Conservation (phyloP, 805 yeast species). For the Candida piceae region DNA sequence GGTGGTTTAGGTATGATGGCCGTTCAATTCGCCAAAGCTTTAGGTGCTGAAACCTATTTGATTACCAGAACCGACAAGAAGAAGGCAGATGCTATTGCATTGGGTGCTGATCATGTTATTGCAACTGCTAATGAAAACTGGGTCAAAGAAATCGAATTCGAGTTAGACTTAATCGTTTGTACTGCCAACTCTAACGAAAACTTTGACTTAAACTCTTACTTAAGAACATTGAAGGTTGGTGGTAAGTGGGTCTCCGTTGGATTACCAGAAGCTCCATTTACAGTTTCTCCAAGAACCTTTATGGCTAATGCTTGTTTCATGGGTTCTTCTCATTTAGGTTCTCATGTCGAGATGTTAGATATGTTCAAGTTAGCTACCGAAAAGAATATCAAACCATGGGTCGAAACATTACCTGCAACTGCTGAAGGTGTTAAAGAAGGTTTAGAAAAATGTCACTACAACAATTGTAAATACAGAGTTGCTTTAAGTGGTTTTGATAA, state of each 20-base stretch:
- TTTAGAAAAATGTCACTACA: conserved; percentile 46
- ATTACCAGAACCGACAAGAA: conserved; percentile 47
- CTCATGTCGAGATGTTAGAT: conserved; percentile 59
- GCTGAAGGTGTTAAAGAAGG: conserved; percentile 51
- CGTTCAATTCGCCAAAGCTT: conserved; percentile 52
- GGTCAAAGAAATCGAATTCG: conserved; percentile 24
- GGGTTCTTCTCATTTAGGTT: conserved; percentile 58
- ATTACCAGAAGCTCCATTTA: conserved; percentile 48
- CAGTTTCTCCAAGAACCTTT: conserved; percentile 38
- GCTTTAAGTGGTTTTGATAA: conserved; percentile 53
- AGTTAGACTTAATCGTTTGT: conserved; percentile 48
- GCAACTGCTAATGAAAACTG: conserved; percentile 41
- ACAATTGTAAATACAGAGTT: conserved; percentile 61
- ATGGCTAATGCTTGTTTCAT: conserved; percentile 41
- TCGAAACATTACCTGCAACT: conserved; percentile 51
- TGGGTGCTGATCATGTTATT: conserved; percentile 53
- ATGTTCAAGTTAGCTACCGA: conserved; percentile 62
- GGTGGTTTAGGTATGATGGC: conserved; percentile 69
- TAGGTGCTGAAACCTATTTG: conserved; percentile 61
- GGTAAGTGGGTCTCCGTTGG: conserved; percentile 64
- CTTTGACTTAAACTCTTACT: conserved; percentile 44
- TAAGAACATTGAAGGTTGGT: conserved; percentile 49
- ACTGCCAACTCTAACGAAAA: conserved; percentile 48
- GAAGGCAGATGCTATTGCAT: conserved; percentile 44
- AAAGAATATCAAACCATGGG: conserved; percentile 56